A percentile compares a stretch with the other conserved stretches of the same genome.
These are phyloP conservation scores for Glycine soja DNA, from an alignment of 306 rosid species.

Conservation along the genomic window DNA sequence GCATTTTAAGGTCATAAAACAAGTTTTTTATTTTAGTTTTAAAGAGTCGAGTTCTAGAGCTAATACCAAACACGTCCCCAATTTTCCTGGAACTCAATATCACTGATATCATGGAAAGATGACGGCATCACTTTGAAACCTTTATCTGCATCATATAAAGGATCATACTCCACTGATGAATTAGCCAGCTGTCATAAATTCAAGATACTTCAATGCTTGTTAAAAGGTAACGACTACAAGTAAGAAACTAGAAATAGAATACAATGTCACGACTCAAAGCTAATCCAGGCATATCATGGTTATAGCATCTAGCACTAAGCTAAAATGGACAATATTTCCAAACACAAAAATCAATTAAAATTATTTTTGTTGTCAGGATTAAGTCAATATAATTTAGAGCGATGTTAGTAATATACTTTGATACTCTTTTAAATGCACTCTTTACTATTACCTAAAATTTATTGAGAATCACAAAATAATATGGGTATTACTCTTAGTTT, in stretches of 20 bases:
- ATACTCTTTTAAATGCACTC: background rate
- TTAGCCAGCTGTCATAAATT: constrained; percentile 69
- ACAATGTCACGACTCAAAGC: background rate
- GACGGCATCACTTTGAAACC: constrained; percentile 88
- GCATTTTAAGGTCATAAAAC: background rate
- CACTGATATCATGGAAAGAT: constrained; percentile 92
- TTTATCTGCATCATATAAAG: constrained; percentile 77
- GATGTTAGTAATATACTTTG: too few species aligned
- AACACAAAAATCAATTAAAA: constrained; percentile 9
- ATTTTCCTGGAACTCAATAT: constrained; percentile 87
- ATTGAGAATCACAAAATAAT: background rate
- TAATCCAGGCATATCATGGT: constrained; percentile 16
- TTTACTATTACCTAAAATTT: background rate
- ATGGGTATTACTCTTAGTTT: background rate
- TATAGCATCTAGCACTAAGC: too few species aligned
- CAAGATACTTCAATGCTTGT: constrained; percentile 42
- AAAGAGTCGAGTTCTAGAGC: background rate
- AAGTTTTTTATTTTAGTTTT: background rate
- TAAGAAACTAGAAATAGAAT: constrained; percentile 10
- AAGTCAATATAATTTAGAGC: too few species aligned
- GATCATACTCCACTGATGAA: constrained; percentile 74
- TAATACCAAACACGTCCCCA: constrained; percentile 97
- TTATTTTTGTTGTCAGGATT: too few species aligned
- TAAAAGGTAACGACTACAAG: constrained; percentile 8
- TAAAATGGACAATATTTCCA: background rate